phyloP scores from a whole-genome alignment of 2,329 filamentous ascomycete genomes.

The Apiospora marii region DNA sequence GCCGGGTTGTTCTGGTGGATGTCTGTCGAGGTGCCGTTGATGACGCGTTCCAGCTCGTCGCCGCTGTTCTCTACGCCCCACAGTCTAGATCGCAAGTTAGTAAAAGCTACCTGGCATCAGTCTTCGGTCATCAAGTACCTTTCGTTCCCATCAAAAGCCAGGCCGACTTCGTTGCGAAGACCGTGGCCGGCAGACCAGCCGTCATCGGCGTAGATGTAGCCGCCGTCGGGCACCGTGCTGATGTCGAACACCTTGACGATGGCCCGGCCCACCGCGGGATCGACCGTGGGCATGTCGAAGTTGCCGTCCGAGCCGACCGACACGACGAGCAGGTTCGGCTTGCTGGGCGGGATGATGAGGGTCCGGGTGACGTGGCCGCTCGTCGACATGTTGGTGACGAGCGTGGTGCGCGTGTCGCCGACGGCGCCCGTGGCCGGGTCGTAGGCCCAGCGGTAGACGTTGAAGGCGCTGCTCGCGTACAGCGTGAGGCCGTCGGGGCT shows the following conservation, averaged over 20 bases:
- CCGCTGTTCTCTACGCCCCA: conserved; percentile 70
- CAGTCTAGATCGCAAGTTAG: conserved; percentile 32
- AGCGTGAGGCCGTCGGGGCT: conserved; percentile 45
- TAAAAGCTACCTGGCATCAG: not conserved
- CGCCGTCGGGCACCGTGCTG: conserved; percentile 32
- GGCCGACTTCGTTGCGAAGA: conserved; percentile 69
- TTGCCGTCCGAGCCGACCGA: conserved; percentile 64
- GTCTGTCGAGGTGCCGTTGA: conserved; percentile 47
- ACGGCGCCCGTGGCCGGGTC: conserved; percentile 53
- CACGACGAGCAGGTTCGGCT: conserved; percentile 61
- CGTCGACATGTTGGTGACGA: conserved; percentile 62
- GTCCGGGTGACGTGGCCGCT: conserved; percentile 65
- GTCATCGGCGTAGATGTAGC: conserved; percentile 51
- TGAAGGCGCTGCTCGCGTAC: conserved; percentile 54
- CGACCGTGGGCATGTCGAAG: conserved; percentile 56
- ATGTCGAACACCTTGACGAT: conserved; percentile 61
- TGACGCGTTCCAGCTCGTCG: conserved; percentile 62
- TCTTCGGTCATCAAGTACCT: conserved; percentile 32
- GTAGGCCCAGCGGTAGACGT: conserved; percentile 64
- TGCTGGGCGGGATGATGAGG: conserved; percentile 57
- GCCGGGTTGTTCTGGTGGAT: conserved; percentile 69
- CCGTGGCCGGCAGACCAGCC: conserved; percentile 58
- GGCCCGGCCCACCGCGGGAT: conserved; percentile 56
- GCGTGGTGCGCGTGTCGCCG: conserved; percentile 41
- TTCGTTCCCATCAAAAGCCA: conserved; percentile 48